Evolutionary conservation across 2,329 filamentous ascomycete genomes (phyloP), one percentile per base, ranked within the genome.

Genomic region (Colletotrichum karsti): DNA sequence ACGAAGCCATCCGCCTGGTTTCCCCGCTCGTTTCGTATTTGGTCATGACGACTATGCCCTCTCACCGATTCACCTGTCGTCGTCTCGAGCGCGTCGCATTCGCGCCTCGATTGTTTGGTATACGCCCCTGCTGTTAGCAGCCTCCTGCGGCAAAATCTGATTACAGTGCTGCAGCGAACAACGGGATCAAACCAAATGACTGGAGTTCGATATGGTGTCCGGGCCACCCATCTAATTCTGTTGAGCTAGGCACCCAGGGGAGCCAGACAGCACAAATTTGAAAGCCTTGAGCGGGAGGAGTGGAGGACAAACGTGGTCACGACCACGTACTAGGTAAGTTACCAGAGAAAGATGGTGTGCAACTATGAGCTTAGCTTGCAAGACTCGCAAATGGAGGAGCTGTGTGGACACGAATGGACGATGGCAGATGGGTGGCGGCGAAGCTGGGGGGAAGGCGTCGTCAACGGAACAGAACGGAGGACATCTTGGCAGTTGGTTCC

Each of bases 341-440:
- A n/a, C n/a, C n/a, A n/a, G n/a, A n/a, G n/a, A n/a, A 44, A 35
- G 67, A 35, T 64, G 67, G 64, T 69, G 67, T 67, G 67, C 48
- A 59, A 44, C 28, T 28, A 46, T 46, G 57, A 67, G 62, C 66
- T 61, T 69, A 55, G 57, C 50, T 50, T 9, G 28, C 39, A 20
- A 30, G 50, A 20, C 22, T 28, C 30, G 20, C 13, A 33, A 55
- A 28, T 22, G 30, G 44, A 48, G 22, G 26, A 20, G 15, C 8
- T 22, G 44, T 13, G 20, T 28, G 13, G 13, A 48, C 12, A 48
- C n/a, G 44, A 24, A 48, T 48, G 44, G 44, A 48, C 44, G 22
- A 48, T 22, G 33, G 15, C 54, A n/a, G n/a, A n/a, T n/a, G 39
- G 26, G 26, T 50, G 28, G 60, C 44, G 55, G 28, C 41, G 48